Conservation (phyloP, 2,329 filamentous ascomycete species). For the Chrysoporthe puriensis region DNA sequence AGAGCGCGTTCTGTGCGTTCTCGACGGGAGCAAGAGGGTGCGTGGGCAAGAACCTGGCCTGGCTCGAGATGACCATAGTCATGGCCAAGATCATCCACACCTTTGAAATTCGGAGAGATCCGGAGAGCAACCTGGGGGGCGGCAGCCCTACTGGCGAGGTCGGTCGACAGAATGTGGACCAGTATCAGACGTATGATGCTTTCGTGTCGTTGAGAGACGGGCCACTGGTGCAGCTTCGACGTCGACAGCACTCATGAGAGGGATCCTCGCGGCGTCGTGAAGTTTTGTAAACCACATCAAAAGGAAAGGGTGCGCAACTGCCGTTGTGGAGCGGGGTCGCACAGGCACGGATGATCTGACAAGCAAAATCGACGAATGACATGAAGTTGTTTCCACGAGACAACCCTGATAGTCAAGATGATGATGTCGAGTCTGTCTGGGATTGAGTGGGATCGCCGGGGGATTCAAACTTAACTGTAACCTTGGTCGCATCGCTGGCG, state of each 20-base stretch:
- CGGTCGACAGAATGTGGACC: slow-evolving; percentile 20
- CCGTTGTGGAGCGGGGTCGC: no score
- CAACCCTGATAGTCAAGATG: background rate
- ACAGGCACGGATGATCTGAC: no score
- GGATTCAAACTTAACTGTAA: slow-evolving; percentile 1
- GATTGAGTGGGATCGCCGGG: background rate
- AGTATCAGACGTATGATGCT: slow-evolving; percentile 24
- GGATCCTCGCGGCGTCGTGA: background rate
- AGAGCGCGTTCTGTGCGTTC: slow-evolving; percentile 21
- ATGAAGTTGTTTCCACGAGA: background rate
- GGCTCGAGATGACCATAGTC: slow-evolving; percentile 12
- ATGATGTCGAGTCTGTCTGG: background rate
- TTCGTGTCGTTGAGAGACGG: slow-evolving; percentile 21
- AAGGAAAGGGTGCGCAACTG: no score
- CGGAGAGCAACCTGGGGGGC: slow-evolving; percentile 13
- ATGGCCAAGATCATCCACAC: slow-evolving; percentile 19
- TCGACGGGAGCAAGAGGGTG: slow-evolving; percentile 17
- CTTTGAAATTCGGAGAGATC: slow-evolving; percentile 16
- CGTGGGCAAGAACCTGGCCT: slow-evolving; percentile 19
- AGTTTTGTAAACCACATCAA: background rate
- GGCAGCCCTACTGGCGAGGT: background rate
- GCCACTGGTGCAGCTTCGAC: slow-evolving; percentile 22
- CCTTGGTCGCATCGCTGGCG: background rate
- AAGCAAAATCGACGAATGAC: background rate
- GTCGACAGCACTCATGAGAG: background rate